phyloP scores from a whole-genome alignment of 1,284 basidiomycete genomes.

The Sanghuangporus baumii region DNA sequence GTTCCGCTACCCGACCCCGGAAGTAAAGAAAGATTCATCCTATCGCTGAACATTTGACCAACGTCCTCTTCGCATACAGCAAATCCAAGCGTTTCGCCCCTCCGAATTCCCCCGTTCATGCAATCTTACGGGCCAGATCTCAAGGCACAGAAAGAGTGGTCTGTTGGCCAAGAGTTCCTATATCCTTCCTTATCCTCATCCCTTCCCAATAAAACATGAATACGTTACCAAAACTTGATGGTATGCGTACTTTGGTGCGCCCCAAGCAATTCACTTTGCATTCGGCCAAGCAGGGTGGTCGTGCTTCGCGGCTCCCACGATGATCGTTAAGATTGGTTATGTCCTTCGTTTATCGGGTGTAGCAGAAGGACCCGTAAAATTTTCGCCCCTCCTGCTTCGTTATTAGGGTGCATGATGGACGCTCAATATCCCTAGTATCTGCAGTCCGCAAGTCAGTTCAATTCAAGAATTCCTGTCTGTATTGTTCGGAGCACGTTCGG shows the following conservation, averaged over 20 bases:
- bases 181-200: neutral
- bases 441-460: no score
- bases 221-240: neutral
- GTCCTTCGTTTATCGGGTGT: neutral
- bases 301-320: neutral
- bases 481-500: neutral
- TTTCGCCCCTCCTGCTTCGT: neutral
- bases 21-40: no score
- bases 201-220: neutral
- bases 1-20: no score
- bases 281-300: neutral
- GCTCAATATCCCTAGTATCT: neutral
- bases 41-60: no score
- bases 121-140: neutral
- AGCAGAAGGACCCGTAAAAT: neutral
- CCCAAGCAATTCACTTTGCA: neutral
- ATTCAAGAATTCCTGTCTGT: no score
- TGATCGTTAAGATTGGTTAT: neutral
- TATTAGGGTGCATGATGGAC: neutral
- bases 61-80: no score
- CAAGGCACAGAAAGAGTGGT: neutral
- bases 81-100: neutral
- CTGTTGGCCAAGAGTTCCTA: neutral
- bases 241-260: neutral
- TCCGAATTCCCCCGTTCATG: neutral